Percentiles rank a stretch among this genome's conserved stretches.
Evolutionary conservation across 306 rosid genomes (phyloP).

Genomic region (Astragalus glycyphyllos): DNA sequence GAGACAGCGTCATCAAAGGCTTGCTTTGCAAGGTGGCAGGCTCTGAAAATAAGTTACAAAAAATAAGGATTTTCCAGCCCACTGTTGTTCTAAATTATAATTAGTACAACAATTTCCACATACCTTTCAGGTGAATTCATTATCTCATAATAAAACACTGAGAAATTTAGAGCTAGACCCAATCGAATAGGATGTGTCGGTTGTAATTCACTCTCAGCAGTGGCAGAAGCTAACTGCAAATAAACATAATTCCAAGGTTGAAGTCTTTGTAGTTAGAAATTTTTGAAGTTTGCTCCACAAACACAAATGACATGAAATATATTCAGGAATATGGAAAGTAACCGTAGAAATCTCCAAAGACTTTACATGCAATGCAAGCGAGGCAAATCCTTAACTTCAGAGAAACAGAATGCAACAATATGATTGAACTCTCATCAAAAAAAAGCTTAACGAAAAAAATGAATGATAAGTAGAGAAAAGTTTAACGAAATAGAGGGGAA

Average conservation of each 20-base stretch:
- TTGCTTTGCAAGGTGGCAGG: constrained; percentile 80
- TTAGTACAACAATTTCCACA: constrained; percentile 19
- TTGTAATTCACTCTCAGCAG: constrained; percentile 72
- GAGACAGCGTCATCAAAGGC: constrained; percentile 81
- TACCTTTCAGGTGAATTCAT: constrained; percentile 85
- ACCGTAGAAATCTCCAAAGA: neutral
- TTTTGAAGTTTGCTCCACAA: neutral
- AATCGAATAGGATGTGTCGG: constrained; percentile 76
- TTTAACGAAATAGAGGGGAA: neutral
- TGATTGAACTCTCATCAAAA: no score
- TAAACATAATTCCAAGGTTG: neutral
- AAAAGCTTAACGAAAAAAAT: no score
- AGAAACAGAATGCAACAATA: no score
- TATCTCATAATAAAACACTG: constrained; percentile 85
- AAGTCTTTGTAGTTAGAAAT: no score
- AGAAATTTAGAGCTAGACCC: constrained; percentile 80
- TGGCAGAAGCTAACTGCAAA: constrained; percentile 64
- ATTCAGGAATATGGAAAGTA: constrained; percentile 14
- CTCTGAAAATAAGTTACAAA: constrained; percentile 51
- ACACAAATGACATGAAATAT: neutral
- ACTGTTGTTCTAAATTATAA: neutral
- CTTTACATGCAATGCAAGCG: no score
- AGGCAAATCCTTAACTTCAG: constrained; percentile 5
- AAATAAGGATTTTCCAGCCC: constrained; percentile 30
- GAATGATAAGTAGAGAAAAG: neutral